Conservation (phyloP, 768 basidiomycete genomes). For the Paxillus ammoniavirescens region DNA sequence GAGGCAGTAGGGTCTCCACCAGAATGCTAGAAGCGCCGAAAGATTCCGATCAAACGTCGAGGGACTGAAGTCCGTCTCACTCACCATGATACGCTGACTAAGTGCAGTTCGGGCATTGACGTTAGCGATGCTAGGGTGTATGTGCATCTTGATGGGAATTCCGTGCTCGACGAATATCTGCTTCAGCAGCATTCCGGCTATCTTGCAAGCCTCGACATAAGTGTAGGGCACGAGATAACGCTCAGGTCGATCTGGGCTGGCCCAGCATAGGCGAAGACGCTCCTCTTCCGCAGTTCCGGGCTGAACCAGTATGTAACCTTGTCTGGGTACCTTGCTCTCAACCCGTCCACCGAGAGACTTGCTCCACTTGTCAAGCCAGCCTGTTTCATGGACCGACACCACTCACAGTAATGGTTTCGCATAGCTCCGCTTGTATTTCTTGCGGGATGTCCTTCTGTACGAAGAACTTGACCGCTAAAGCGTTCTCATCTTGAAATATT, state of each 20-base stretch:
- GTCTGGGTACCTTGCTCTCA: conserved; percentile 73
- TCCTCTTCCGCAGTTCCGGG: conserved; percentile 68
- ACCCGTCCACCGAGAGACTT: conserved; percentile 76
- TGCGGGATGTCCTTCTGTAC: conserved; percentile 75
- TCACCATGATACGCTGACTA: conserved; percentile 69
- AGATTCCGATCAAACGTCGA: neutral
- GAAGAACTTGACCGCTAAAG: conserved; percentile 77
- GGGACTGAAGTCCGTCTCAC: conserved; percentile 9
- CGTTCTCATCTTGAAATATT: conserved; percentile 69
- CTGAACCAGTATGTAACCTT: conserved; percentile 72
- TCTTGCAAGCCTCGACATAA: conserved; percentile 82
- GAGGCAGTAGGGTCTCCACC: conserved; percentile 76
- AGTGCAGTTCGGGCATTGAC: conserved; percentile 67
- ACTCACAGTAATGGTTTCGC: conserved; percentile 68
- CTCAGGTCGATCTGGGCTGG: conserved; percentile 64
- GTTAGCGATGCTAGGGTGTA: conserved; percentile 79
- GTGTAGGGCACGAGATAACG: conserved; percentile 79
- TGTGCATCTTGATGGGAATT: conserved; percentile 69
- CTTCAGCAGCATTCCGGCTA: conserved; percentile 68
- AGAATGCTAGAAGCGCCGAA: conserved; percentile 55
- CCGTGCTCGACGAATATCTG: conserved; percentile 75
- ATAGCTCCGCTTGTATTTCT: conserved; percentile 67
- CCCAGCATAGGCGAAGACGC: conserved; percentile 76
- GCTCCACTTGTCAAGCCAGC: conserved; percentile 3
- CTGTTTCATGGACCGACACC: neutral